Evolutionary conservation across 306 rosid species (phyloP), one percentile per base, ranked within the genome.

Genomic region (Potentilla sterilis): DNA sequence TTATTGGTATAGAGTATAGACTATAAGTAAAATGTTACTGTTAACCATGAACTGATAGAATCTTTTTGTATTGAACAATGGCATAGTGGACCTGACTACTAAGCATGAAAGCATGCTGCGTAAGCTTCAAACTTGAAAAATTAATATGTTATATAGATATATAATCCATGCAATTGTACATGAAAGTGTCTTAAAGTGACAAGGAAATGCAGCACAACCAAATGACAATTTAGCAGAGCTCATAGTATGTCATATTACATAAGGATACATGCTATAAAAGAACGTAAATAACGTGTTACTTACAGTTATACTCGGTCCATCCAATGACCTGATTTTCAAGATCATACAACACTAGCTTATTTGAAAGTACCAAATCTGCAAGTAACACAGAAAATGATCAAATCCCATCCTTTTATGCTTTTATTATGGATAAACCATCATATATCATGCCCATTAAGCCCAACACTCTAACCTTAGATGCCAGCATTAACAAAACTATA

Each of bases 301-400:
- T 83, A 93, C 98, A 93, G 73, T 93, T 93, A 84, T 91, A 93
- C 64, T 93, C 98, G 0, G 97, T 91, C 98, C 98, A 91, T 67
- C 98, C 98, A 59, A 93, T 93, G 59, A 84, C 84, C 83, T 91
- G 93, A 64, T 88, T 89, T 83, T 91, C 98, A 43, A 93, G 98
- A 83, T 93, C 96, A 73, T 93, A 93, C 70, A 93, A 76, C 74
- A 93, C 97, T 62, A 93, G 87, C 89, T 93, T 93, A 79, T 93
- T 93, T 14, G 97, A 93, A 57, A 93, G 98, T 70, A 93, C 98
- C 81, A 93, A 82, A 85, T 93, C 98, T 93, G 97, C 96, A 88
- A 82, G 63, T 5, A 47, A 69, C 63, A 63, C 54, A 46, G 74
- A 32, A 57, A 73, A 3, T 54, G 34, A 67, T 76, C 42, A 83